Conservation (phyloP, 306 rosid species). For the Vachellia pachyceras region DNA sequence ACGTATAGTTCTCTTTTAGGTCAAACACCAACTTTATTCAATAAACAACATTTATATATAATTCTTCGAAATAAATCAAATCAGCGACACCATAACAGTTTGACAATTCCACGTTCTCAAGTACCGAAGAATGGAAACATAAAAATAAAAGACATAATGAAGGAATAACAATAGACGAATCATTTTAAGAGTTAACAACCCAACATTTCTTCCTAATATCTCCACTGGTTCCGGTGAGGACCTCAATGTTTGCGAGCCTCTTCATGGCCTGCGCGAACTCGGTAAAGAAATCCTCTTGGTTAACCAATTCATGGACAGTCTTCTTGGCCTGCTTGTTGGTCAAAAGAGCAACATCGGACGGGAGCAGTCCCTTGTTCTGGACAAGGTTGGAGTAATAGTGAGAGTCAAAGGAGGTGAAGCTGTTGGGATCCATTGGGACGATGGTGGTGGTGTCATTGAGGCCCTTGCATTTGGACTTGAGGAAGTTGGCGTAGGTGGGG, state of each 20-base stretch:
- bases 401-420: slow-evolving; percentile 42
- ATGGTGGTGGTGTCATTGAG: slow-evolving; percentile 41
- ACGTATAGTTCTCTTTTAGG: too few relatives aligned
- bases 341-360: slow-evolving; percentile 68
- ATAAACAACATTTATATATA: too few relatives aligned
- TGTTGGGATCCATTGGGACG: slow-evolving; percentile 53
- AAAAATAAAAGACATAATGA: background rate
- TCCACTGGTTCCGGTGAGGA: slow-evolving; percentile 48
- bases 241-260: slow-evolving; percentile 62
- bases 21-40: too few relatives aligned
- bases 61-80: too few relatives aligned
- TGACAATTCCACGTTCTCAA: too few relatives aligned
- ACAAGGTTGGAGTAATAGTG: slow-evolving; percentile 47
- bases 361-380: slow-evolving; percentile 52
- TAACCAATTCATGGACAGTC: slow-evolving; percentile 33
- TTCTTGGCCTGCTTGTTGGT: slow-evolving; percentile 25
- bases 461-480: slow-evolving; percentile 43
- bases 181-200: background rate
- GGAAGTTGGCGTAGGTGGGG: slow-evolving; percentile 38
- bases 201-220: slow-evolving; percentile 74
- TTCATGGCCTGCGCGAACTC: slow-evolving; percentile 56
- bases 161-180: background rate
- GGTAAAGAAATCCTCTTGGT: slow-evolving; percentile 38
- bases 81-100: too few relatives aligned
- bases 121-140: background rate